Base-by-base conservation (phyloP, 228 moss, liverwort and hornwort genomes). In the Sphagnum fallax region DNA sequence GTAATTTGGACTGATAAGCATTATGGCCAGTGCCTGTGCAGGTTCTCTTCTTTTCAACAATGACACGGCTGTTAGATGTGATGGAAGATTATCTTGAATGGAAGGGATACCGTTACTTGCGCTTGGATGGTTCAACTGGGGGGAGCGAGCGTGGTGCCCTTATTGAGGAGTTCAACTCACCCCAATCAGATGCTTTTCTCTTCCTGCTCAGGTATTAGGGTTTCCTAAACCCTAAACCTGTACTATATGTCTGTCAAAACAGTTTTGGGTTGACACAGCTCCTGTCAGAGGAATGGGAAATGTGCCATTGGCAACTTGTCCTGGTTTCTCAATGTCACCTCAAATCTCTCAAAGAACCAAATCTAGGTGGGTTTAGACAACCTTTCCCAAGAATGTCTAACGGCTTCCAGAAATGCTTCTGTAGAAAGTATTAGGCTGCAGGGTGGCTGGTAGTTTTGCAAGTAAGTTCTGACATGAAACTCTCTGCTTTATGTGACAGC, bases 21-120 rank as follows among this genome's bases (percentile, higher is more conserved):
- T 32, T 32, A 32, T 2, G 32, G 32, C 32, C 32, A 32, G 32
- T 32, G 32, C 32, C 32, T 32, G 32, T 32, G 15, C 65, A 98
- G 98, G 91, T 98, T 47, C 81, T 98, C 57, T 82, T 98, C n/a
- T 98, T 98, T 76, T 98, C 98, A 48, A 98, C 98, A 15, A 98
- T 98, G 98, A 98, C 98, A 52, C 87, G 98, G 80, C 87, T 98
- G 52, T 80, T 98, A 63, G 94, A 98, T 83, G 94, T 98, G 49
- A 91, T 98, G 98, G 98, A 98, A 76, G 98, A 98, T 74, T 98
- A 94, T 76, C 72, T 98, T 75, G 87, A 88, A 70, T 94, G 93
- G 98, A 92, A 93, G 84, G 87, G 81, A 64, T 98, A 94, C 68
- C 82, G 84, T 49, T 98, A 98, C 74, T 84, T 93, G 72, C 94